Conservation (phyloP, 306 rosid genomes). For the Cicer cuneatum region DNA sequence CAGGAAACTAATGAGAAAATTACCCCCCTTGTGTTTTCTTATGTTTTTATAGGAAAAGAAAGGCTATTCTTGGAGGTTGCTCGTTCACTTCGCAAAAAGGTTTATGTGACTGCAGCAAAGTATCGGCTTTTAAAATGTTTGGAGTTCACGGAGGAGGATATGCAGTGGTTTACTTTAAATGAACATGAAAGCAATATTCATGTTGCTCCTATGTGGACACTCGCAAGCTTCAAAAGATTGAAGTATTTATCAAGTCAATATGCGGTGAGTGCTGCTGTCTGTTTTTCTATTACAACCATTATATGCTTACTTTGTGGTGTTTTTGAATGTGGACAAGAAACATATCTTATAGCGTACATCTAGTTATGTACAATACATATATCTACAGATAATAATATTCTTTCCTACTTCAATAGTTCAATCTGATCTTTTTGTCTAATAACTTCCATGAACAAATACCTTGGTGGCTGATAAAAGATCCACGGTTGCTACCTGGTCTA, state of each 20-base stretch:
- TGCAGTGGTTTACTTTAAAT: slow-evolving; percentile 85
- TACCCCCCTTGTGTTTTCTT: background rate
- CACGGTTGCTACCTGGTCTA: slow-evolving; percentile 9
- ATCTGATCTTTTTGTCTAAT: slow-evolving; percentile 29
- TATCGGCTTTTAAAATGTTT: slow-evolving; percentile 76
- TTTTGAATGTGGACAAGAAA: slow-evolving; percentile 16
- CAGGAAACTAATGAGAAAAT: slow-evolving; percentile 6
- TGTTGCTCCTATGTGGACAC: slow-evolving; percentile 94
- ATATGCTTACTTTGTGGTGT: slow-evolving; percentile 5
- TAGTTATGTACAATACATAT: background rate
- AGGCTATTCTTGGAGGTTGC: slow-evolving; percentile 95
- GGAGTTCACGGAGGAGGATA: slow-evolving; percentile 76
- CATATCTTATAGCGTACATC: slow-evolving; percentile 13
- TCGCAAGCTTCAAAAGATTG: slow-evolving; percentile 92
- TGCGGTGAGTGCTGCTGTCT: slow-evolving; percentile 53
- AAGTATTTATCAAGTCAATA: slow-evolving; percentile 83
- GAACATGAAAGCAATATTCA: slow-evolving; percentile 94
- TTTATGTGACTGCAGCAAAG: slow-evolving; percentile 82
- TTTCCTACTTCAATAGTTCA: slow-evolving; percentile 14
- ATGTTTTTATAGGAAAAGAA: slow-evolving; percentile 75
- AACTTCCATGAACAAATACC: slow-evolving; percentile 26
- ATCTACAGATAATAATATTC: background rate
- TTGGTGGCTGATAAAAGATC: slow-evolving; percentile 22
- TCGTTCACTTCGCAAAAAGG: slow-evolving; percentile 77
- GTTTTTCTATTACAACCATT: slow-evolving; percentile 2